These are phyloP conservation scores for Trichosporon coremiiforme DNA, from an alignment of 1,284 basidiomycete genomes.

Conservation along the genomic window DNA sequence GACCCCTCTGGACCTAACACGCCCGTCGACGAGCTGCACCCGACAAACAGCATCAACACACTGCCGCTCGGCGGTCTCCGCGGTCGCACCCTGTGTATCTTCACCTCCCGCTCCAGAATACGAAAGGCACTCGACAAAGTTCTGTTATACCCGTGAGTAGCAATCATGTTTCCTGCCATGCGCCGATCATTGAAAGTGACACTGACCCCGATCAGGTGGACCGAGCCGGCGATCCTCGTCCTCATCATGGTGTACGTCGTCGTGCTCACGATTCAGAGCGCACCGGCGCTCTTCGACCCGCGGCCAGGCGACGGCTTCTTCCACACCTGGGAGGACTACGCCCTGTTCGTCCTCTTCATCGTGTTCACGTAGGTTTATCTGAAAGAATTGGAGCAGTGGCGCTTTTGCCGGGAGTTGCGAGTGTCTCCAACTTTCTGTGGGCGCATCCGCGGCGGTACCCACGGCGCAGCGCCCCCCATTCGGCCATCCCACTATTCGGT, in stretches of 20 bases:
- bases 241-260: conserved; percentile 84
- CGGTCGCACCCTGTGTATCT: conserved; percentile 75
- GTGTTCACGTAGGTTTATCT: conserved; percentile 74
- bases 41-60: conserved; percentile 34
- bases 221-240: conserved; percentile 80
- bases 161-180: conserved; percentile 25
- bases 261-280: conserved; percentile 78
- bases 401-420: background rate
- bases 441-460: background rate
- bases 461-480: background rate
- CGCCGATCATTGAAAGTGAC: background rate
- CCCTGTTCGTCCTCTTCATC: conserved; percentile 77
- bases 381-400: conserved; percentile 7
- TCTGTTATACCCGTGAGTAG: conserved; percentile 67
- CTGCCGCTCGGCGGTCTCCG: conserved; percentile 59
- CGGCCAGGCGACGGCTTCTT: conserved; percentile 70
- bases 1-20: conserved; percentile 18
- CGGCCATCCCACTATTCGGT: conserved; percentile 9
- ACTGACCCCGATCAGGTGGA: conserved; percentile 64
- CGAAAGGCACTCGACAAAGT: conserved; percentile 68
- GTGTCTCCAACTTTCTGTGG: background rate
- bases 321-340: conserved; percentile 82
- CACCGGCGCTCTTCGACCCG: conserved; percentile 59
- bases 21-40: conserved; percentile 26
- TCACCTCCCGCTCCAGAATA: conserved; percentile 69